A percentile compares a stretch with the other conserved stretches of the same genome.
Evolutionary conservation across 768 basidiomycete species (phyloP).

Genomic region (Gymnopilus dilepis): DNA sequence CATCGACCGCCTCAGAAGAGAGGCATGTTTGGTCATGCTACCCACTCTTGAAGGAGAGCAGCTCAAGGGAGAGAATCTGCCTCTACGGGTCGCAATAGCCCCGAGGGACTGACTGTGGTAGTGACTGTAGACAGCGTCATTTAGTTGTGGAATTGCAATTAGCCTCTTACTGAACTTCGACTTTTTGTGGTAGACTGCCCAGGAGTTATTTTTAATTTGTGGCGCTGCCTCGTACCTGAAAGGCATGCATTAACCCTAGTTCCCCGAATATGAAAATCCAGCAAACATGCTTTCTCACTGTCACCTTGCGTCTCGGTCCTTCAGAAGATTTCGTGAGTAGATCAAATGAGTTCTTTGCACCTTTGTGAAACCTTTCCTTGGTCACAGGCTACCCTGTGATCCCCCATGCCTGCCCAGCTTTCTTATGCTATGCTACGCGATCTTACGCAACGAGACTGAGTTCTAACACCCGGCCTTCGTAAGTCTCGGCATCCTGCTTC

Average conservation of each 20-base stretch:
- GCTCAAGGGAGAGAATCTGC: slow-evolving; percentile 49
- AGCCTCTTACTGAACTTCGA: too few species aligned
- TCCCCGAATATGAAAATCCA: neutral
- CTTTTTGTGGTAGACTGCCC: too few species aligned
- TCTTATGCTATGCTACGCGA: neutral
- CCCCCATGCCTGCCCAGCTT: neutral
- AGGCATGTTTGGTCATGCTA: slow-evolving; percentile 53
- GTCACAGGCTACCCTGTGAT: neutral
- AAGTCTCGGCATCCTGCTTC: neutral
- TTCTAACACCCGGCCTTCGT: neutral
- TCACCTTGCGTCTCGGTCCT: slow-evolving; percentile 13
- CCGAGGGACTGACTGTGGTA: slow-evolving; percentile 42
- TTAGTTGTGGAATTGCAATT: too few species aligned
- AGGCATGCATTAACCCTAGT: neutral
- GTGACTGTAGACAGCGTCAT: too few species aligned
- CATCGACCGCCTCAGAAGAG: slow-evolving; percentile 44
- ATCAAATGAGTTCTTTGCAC: neutral
- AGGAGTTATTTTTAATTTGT: too few species aligned
- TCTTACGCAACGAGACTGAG: neutral
- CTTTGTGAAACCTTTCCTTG: neutral
- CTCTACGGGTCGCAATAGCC: slow-evolving; percentile 44
- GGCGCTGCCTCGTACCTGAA: too few species aligned
- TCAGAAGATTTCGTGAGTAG: slow-evolving; percentile 12
- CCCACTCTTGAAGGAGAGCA: slow-evolving; percentile 52
- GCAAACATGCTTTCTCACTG: slow-evolving; percentile 19